Conservation (phyloP, 768 basidiomycete species). For the Suillus tomentosus region DNA sequence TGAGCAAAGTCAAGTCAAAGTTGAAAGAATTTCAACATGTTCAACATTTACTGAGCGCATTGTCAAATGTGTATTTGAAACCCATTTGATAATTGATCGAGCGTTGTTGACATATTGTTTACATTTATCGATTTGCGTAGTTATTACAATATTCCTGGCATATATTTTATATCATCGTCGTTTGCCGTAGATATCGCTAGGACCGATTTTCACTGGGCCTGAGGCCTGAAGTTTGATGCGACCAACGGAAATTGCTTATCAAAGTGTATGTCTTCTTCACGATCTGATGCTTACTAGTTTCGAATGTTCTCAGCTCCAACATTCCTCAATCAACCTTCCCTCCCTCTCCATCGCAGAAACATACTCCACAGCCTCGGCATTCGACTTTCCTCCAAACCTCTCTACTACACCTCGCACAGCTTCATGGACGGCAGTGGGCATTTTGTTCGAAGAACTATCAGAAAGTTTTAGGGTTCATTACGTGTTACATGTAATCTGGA, state of each 20-base stretch:
- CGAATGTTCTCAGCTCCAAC: constrained; percentile 60
- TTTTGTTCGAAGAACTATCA: constrained; percentile 90
- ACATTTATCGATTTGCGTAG: too few species aligned
- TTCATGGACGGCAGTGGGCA: constrained; percentile 75
- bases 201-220: too few species aligned
- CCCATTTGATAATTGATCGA: too few species aligned
- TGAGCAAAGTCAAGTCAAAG: too few species aligned
- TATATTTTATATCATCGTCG: too few species aligned
- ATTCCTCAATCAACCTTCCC: constrained; percentile 78
- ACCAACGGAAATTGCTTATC: background rate
- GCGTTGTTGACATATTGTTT: too few species aligned
- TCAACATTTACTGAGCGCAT: too few species aligned
- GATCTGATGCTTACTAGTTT: background rate
- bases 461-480: constrained; percentile 2
- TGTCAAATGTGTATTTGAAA: too few species aligned
- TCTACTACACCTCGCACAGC: constrained; percentile 67
- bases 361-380: constrained; percentile 59
- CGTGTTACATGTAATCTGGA: constrained; percentile 10
- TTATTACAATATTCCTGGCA: too few species aligned
- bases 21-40: too few species aligned
- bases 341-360: constrained; percentile 67
- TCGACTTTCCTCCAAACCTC: constrained; percentile 48
- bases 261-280: background rate
- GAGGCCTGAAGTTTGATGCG: too few species aligned
- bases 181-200: too few species aligned